Evolutionary conservation across 768 basidiomycete species (phyloP).

Genomic region (Hypsizygus marmoreus): DNA sequence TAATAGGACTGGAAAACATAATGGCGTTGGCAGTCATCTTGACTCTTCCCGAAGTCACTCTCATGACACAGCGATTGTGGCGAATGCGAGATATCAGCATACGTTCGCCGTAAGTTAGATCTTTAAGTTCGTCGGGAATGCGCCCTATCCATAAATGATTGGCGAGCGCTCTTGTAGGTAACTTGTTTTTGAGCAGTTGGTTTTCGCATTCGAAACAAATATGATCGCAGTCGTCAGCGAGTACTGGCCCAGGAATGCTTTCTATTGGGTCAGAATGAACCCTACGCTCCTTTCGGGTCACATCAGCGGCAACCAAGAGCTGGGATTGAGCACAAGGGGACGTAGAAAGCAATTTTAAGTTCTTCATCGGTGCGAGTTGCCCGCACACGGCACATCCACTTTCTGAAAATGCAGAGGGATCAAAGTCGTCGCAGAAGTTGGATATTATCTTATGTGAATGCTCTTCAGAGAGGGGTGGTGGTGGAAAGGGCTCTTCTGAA

Average conservation of each 20-base stretch:
- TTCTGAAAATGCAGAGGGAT: no score
- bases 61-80: slow-evolving; percentile 29
- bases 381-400: slow-evolving; percentile 20
- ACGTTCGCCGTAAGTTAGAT: slow-evolving; percentile 28
- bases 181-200: background rate
- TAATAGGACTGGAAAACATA: slow-evolving; percentile 20
- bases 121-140: slow-evolving; percentile 23
- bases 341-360: slow-evolving; percentile 6
- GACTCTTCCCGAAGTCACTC: slow-evolving; percentile 21
- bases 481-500: no score
- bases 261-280: background rate
- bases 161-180: slow-evolving; percentile 20
- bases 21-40: slow-evolving; percentile 31
- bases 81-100: slow-evolving; percentile 22
- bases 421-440: no score
- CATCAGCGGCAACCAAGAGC: slow-evolving; percentile 5
- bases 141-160: slow-evolving; percentile 37
- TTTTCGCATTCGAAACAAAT: slow-evolving; percentile 11
- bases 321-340: slow-evolving; percentile 2
- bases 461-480: no score
- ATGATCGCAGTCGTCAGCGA: slow-evolving; percentile 9
- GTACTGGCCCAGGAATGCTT: slow-evolving; percentile 16
- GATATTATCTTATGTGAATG: no score
- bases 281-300: background rate
- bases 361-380: slow-evolving; percentile 8